These are phyloP conservation scores for Suillus lakei DNA, from an alignment of 768 basidiomycete genomes.

Conservation along the genomic window DNA sequence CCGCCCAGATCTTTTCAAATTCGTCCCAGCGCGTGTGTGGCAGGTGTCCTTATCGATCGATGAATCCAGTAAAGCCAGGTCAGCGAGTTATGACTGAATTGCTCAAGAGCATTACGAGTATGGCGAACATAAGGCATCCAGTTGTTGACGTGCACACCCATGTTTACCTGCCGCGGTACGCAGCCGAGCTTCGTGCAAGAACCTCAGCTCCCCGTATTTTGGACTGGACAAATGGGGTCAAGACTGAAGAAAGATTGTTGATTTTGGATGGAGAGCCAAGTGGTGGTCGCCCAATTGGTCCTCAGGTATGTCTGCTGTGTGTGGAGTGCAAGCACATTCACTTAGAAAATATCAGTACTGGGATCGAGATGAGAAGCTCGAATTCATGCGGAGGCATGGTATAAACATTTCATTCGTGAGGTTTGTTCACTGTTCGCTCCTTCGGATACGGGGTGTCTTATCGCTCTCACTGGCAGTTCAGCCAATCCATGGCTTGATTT, in stretches of 20 bases:
- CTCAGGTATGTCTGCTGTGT: slow-evolving; percentile 52
- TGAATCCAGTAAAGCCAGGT: slow-evolving; percentile 26
- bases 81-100: slow-evolving; percentile 28
- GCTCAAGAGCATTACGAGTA: slow-evolving; percentile 18
- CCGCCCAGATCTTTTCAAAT: not conserved
- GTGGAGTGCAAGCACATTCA: not conserved
- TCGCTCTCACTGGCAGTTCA: slow-evolving; percentile 48
- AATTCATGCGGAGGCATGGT: slow-evolving; percentile 84
- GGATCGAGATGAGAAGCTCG: slow-evolving; percentile 77
- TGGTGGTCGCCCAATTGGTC: slow-evolving; percentile 78
- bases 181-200: slow-evolving; percentile 68
- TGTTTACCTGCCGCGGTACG: slow-evolving; percentile 82
- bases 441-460: slow-evolving; percentile 19
- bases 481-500: slow-evolving; percentile 96
- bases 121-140: slow-evolving; percentile 35
- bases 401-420: slow-evolving; percentile 83
- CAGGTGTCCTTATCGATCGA: slow-evolving; percentile 25
- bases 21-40: slow-evolving; percentile 3
- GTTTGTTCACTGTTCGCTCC: slow-evolving; percentile 39
- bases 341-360: slow-evolving; percentile 55
- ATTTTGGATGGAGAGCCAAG: slow-evolving; percentile 83
- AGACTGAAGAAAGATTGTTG: slow-evolving; percentile 67
- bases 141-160: slow-evolving; percentile 88
- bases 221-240: slow-evolving; percentile 41
- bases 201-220: slow-evolving; percentile 70